Evolutionary conservation across 768 basidiomycete genomes (phyloP), one percentile per base, ranked within the genome.

Genomic region (Russula brevipes): DNA sequence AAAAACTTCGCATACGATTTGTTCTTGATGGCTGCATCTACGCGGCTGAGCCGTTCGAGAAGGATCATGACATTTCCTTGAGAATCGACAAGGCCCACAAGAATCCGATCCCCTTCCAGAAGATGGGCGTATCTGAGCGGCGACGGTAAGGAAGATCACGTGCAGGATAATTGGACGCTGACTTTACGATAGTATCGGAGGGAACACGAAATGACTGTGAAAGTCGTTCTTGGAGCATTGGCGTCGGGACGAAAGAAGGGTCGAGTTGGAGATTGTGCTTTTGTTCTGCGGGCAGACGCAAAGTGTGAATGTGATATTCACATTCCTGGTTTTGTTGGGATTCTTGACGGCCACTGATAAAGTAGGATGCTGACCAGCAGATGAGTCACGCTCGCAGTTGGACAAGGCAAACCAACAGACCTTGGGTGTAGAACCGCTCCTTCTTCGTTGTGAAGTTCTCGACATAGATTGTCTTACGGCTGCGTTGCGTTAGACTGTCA

Each of bases 1-100:
- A 85, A 69, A 0, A 38, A 50, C 57, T 68, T 61, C 6, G 56
- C 63, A 38, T 9, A 14, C 3, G 57, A 46, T 5, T 24, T 36
- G 8, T 38, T 60, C 14, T 46, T 35, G 35, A 66, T 59, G 5
- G 65, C 54, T 1, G 4, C 31, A 17, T 61, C 65, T 11, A 68
- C 47, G 7, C 44, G 53, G 14, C 14, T 55, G 11, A 60, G 19
- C 4, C 58, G 44, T 14, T 68, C 65, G 6, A 66, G 59, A 36
- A 63, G 44, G 14, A 68, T 49, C 45, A 49, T 46, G 45, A 68
- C 52, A 35, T 66, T 59, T 30, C 62, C 60, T 1, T 46, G 49
- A 14, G 39, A 24, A 41, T 63, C 59, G 11, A 57, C 54, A 38
- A 66, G 57, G 14, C 61, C 42, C 7, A 68, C 8, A 10, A 68